A percentile compares a stretch with the other conserved stretches of the same genome.
Evolutionary conservation across 345 rosid species (phyloP).

Genomic region (Salix arbutifolia): DNA sequence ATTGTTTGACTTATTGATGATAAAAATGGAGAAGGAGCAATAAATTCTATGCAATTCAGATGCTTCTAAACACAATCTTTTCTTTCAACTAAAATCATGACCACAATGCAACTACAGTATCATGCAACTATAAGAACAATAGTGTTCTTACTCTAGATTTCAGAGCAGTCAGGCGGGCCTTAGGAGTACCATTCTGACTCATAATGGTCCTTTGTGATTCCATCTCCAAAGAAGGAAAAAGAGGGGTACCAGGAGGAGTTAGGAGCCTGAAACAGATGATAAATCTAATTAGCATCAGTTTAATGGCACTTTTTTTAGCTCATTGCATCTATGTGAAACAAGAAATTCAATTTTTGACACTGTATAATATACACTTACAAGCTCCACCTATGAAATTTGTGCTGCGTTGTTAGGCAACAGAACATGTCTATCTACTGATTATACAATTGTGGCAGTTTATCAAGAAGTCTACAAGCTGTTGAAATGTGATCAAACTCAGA

Average conservation of each 20-base stretch:
- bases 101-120: background rate
- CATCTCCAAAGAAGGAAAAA: conserved; percentile 95
- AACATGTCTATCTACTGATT: background rate
- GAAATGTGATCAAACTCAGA: background rate
- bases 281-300: conserved; percentile 11
- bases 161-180: conserved; percentile 52
- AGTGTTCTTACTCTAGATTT: conserved; percentile 71
- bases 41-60: background rate
- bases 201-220: conserved; percentile 69
- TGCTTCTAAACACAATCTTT: background rate
- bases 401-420: background rate
- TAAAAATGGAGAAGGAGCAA: background rate
- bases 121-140: background rate
- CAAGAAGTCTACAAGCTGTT: background rate
- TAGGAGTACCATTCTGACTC: conserved; percentile 68
- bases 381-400: background rate
- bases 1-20: background rate
- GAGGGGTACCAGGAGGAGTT: conserved; percentile 96
- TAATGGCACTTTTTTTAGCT: background rate
- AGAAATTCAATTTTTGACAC: background rate
- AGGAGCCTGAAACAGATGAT: conserved; percentile 64
- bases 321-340: background rate
- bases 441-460: background rate
- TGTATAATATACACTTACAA: background rate
- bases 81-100: background rate